phyloP scores from a whole-genome alignment of 805 yeast species.

The Millerozyma miso region DNA sequence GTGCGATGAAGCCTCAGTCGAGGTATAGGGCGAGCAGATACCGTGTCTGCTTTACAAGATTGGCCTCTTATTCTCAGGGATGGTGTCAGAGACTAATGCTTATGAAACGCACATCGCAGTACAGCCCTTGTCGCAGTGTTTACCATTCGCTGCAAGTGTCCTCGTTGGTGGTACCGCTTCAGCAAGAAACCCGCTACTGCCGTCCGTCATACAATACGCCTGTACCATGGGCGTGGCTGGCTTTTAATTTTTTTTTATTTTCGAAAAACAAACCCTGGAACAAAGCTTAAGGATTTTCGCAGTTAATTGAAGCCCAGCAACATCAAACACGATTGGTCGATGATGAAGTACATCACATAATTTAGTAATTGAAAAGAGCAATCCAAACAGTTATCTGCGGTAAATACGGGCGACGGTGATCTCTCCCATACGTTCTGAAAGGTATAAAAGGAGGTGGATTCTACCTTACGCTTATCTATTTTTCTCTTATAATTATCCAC shows the following conservation, averaged over 20 bases:
- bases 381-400: neutral
- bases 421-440: neutral
- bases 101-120: too few species aligned
- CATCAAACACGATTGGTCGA: neutral
- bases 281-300: neutral
- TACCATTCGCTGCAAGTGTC: too few species aligned
- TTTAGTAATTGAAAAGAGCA: neutral
- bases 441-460: neutral
- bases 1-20: too few species aligned
- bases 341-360: neutral
- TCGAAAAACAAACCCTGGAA: neutral
- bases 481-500: too few species aligned
- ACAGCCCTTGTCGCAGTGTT: too few species aligned
- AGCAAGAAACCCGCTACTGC: neutral
- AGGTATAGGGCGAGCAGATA: too few species aligned
- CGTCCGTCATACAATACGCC: neutral
- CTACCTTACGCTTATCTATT: neutral
- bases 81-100: too few species aligned
- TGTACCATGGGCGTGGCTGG: neutral
- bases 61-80: too few species aligned
- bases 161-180: too few species aligned
- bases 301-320: neutral
- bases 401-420: neutral
- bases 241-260: too few species aligned
- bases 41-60: too few species aligned